phyloP scores from a whole-genome alignment of 2,329 filamentous ascomycete genomes.

The Myotisia sp. region DNA sequence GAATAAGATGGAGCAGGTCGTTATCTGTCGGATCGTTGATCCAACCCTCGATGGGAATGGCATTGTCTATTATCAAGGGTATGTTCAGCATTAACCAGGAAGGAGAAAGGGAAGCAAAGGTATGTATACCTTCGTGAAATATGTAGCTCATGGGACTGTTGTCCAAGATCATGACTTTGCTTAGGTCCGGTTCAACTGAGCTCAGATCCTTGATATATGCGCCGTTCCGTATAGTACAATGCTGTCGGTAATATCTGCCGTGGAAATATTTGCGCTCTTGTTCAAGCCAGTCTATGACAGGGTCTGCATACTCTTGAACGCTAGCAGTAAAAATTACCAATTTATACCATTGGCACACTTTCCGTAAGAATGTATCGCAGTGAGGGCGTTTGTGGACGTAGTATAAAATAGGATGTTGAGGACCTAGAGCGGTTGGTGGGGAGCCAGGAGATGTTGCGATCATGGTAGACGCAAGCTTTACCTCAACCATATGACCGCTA shows the following conservation, averaged over 20 bases:
- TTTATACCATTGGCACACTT: constrained; percentile 97
- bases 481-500: constrained; percentile 97
- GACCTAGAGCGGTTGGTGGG: constrained; percentile 45
- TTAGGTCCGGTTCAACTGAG: constrained; percentile 89
- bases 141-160: constrained; percentile 97
- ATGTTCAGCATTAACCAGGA: constrained; percentile 2
- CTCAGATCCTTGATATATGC: constrained; percentile 97
- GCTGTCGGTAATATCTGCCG: constrained; percentile 84
- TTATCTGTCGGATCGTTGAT: constrained; percentile 97
- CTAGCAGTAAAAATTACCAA: constrained; percentile 92
- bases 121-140: constrained; percentile 75
- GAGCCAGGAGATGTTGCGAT: constrained; percentile 37
- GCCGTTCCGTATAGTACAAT: constrained; percentile 89
- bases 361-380: constrained; percentile 90
- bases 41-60: constrained; percentile 98
- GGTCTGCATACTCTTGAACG: constrained; percentile 96
- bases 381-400: constrained; percentile 97
- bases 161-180: constrained; percentile 97
- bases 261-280: constrained; percentile 93
- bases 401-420: constrained; percentile 92
- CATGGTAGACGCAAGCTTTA: constrained; percentile 49
- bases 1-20: constrained; percentile 82
- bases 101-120: constrained; percentile 1
- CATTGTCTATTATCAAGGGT: constrained; percentile 56
- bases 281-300: constrained; percentile 97